Percentiles rank a stretch among this genome's conserved stretches.
phyloP scores from a whole-genome alignment of 768 basidiomycete species.

The Lactarius hengduanensis region DNA sequence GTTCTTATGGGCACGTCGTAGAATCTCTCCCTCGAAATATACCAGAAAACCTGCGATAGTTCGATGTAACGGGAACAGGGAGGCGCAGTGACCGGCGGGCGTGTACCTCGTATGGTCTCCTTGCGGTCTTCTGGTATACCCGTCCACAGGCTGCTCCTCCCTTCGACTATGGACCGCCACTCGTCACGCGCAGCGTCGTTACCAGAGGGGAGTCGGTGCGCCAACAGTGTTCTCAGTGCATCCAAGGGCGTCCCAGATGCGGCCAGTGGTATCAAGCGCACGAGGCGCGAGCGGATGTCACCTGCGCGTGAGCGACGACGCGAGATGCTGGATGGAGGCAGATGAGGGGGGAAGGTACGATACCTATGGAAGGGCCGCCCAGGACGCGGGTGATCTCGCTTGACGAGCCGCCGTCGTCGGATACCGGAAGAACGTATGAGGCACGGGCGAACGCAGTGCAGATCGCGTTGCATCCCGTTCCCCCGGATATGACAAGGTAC shows the following conservation, averaged over 20 bases:
- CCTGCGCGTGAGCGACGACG: conserved; percentile 43
- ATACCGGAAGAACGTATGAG: conserved; percentile 87
- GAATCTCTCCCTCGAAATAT: conserved; percentile 83
- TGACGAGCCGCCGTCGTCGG: conserved; percentile 94
- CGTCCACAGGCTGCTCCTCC: conserved; percentile 73
- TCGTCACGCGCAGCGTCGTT: conserved; percentile 74
- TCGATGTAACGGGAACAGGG: not conserved
- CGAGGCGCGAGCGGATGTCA: conserved; percentile 84
- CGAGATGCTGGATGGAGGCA: conserved; percentile 18
- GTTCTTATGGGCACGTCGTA: conserved; percentile 88
- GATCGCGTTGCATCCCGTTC: conserved; percentile 92
- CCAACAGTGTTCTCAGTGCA: conserved; percentile 73
- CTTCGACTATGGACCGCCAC: conserved; percentile 93
- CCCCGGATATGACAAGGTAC: conserved; percentile 82
- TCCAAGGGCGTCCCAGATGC: conserved; percentile 60
- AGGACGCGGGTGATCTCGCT: conserved; percentile 92
- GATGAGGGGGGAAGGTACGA: conserved; percentile 16
- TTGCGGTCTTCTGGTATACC: conserved; percentile 89
- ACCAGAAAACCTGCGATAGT: conserved; percentile 75
- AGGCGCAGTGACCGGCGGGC: not conserved
- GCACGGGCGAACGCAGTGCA: conserved; percentile 78
- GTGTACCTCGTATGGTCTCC: conserved; percentile 81
- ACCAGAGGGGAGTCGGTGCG: conserved; percentile 71
- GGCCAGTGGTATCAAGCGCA: conserved; percentile 78
- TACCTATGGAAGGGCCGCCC: conserved; percentile 83